These are phyloP conservation scores for Endoconidiophora laricicola DNA, from an alignment of 2,329 filamentous ascomycete species.

Conservation along the genomic window DNA sequence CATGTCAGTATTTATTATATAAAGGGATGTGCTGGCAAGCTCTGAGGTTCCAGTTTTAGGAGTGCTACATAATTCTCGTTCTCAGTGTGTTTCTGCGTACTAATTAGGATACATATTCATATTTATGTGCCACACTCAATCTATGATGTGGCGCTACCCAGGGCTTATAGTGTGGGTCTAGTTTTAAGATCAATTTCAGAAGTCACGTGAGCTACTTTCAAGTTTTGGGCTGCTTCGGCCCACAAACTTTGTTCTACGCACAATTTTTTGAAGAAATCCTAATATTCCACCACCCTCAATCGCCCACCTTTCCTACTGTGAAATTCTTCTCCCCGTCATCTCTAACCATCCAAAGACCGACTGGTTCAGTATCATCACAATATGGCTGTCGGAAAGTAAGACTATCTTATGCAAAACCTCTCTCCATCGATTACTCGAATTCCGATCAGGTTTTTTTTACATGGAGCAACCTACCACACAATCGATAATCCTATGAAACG, in stretches of 20 bases:
- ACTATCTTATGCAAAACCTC: constrained; percentile 10
- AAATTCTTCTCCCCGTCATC: constrained; percentile 13
- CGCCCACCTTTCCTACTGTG: constrained; percentile 9
- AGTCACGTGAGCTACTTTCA: constrained; percentile 6
- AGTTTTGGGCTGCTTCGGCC: constrained; percentile 10
- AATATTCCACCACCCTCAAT: constrained; percentile 14
- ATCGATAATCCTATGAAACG: not conserved
- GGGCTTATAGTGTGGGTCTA: constrained; percentile 8
- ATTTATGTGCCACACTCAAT: too few relatives aligned
- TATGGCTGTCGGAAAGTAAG: constrained; percentile 46
- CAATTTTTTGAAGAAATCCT: constrained; percentile 12
- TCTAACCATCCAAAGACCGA: constrained; percentile 25
- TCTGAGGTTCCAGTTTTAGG: too few relatives aligned
- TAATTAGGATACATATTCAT: too few relatives aligned
- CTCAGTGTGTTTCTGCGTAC: too few relatives aligned
- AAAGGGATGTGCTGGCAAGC: too few relatives aligned
- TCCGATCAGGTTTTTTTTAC: not conserved
- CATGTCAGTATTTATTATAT: too few relatives aligned
- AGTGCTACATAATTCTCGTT: too few relatives aligned
- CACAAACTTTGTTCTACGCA: constrained; percentile 11
- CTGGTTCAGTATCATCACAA: constrained; percentile 33
- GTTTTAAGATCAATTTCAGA: constrained; percentile 7
- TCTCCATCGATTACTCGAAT: not conserved
- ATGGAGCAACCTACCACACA: not conserved
- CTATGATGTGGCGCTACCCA: constrained; percentile 1